Evolutionary conservation across 371 early-diverging fungal species (phyloP).

Genomic region (Mucor circinelloides): DNA sequence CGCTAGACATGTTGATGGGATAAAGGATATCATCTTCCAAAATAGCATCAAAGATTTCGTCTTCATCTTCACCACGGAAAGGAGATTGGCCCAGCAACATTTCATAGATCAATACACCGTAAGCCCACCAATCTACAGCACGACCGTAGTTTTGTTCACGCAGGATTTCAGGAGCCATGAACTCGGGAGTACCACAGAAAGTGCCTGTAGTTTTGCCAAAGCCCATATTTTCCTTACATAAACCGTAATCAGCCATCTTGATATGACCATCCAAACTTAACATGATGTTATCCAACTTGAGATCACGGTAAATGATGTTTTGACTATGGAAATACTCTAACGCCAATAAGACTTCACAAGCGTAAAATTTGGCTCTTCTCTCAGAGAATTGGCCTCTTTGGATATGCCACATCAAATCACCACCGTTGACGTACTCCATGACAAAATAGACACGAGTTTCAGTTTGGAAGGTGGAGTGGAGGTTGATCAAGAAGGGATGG

Average conservation of each 20-base stretch:
- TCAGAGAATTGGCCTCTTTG: slow-evolving; percentile 86
- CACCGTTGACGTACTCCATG: slow-evolving; percentile 99
- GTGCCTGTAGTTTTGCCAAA: slow-evolving; percentile 83
- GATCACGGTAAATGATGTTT: slow-evolving; percentile 96
- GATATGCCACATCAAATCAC: slow-evolving; percentile 98
- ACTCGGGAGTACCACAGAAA: slow-evolving; percentile 99
- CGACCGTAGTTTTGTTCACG: slow-evolving; percentile 90
- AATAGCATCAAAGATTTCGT: slow-evolving; percentile 95
- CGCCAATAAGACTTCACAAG: slow-evolving; percentile 94
- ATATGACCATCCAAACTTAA: slow-evolving; percentile 93
- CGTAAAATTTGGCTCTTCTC: slow-evolving; percentile 93
- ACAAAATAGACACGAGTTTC: slow-evolving; percentile 94
- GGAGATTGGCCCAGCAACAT: slow-evolving; percentile 94
- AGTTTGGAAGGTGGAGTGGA: slow-evolving; percentile 96
- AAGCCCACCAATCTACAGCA: slow-evolving; percentile 99
- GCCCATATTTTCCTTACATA: slow-evolving; percentile 95
- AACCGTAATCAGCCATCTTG: slow-evolving; percentile 98
- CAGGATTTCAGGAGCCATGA: slow-evolving; percentile 99
- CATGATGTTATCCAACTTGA: slow-evolving; percentile 98
- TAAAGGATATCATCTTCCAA: slow-evolving; percentile 90
- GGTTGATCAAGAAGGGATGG: slow-evolving; percentile 96
- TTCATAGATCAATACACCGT: slow-evolving; percentile 98
- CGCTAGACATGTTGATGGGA: slow-evolving; percentile 87
- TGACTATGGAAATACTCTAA: slow-evolving; percentile 95
- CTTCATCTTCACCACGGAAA: slow-evolving; percentile 93